Evolutionary conservation across 2,329 filamentous ascomycete species (phyloP).

Genomic region (Venturia asperata): DNA sequence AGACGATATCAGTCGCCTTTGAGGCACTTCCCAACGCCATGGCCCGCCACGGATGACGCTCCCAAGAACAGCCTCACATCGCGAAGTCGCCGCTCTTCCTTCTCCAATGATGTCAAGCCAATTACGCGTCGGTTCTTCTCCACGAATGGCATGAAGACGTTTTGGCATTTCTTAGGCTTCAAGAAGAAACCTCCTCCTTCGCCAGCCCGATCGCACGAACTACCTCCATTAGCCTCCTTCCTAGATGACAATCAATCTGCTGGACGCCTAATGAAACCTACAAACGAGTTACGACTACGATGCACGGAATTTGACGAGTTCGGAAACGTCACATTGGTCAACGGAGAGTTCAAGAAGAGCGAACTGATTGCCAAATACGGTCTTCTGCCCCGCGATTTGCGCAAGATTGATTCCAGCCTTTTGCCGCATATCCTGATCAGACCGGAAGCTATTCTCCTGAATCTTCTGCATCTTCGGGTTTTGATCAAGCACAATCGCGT

Average conservation of each 20-base stretch:
- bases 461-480: conserved; percentile 90
- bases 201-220: conserved; percentile 51
- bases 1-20: conserved; percentile 2
- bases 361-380: conserved; percentile 97
- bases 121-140: conserved; percentile 11
- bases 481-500: conserved; percentile 93
- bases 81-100: conserved; percentile 7
- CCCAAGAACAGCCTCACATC: conserved; percentile 10
- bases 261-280: conserved; percentile 68
- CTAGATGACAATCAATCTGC: conserved; percentile 55
- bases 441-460: conserved; percentile 86
- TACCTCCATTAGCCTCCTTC: conserved; percentile 46
- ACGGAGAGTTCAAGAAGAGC: conserved; percentile 95
- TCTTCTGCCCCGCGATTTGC: conserved; percentile 83
- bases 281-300: conserved; percentile 75
- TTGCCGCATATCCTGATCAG: conserved; percentile 93
- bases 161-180: conserved; percentile 7
- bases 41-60: background rate
- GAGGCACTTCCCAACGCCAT: conserved; percentile 12
- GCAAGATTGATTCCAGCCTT: conserved; percentile 95
- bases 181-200: conserved; percentile 30
- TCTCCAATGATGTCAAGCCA: background rate
- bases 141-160: conserved; percentile 12
- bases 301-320: conserved; percentile 94
- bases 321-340: conserved; percentile 84